phyloP scores from a whole-genome alignment of 305 asterid genomes.

The Fraxinus velutina region DNA sequence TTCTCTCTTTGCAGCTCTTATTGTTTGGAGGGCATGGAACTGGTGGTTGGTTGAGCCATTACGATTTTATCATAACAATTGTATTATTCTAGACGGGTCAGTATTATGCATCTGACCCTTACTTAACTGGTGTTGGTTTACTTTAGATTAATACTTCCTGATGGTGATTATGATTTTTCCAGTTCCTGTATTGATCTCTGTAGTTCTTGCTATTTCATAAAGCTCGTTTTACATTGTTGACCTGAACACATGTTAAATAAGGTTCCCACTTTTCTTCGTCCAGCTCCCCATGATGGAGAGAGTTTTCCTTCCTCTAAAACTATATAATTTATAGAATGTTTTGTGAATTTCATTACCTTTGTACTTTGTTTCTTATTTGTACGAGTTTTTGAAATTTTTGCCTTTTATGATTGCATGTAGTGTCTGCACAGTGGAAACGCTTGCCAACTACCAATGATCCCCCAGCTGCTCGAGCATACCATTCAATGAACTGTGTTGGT shows the following conservation, averaged over 20 bases:
- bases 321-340: background rate
- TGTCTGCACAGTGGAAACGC: conserved; percentile 88
- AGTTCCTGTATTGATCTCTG: conserved; percentile 1
- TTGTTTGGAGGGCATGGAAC: conserved; percentile 98
- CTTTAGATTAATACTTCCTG: conserved; percentile 5
- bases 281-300: background rate
- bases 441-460: conserved; percentile 65
- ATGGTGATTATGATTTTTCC: background rate
- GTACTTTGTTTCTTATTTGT: background rate
- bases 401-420: conserved; percentile 36
- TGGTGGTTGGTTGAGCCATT: conserved; percentile 98
- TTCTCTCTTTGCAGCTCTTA: conserved; percentile 61
- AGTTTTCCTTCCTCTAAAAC: background rate
- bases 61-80: conserved; percentile 88
- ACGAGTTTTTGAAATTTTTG: conserved; percentile 14
- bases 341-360: background rate
- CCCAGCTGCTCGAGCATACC: conserved; percentile 94
- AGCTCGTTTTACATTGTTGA: background rate
- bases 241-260: background rate
- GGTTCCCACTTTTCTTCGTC: background rate
- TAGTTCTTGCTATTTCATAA: background rate
- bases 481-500: conserved; percentile 77
- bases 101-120: conserved; percentile 26
- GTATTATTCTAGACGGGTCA: conserved; percentile 85
- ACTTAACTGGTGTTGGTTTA: conserved; percentile 6